Conservation (phyloP, 768 basidiomycete species). For the Roridomyces roridus region DNA sequence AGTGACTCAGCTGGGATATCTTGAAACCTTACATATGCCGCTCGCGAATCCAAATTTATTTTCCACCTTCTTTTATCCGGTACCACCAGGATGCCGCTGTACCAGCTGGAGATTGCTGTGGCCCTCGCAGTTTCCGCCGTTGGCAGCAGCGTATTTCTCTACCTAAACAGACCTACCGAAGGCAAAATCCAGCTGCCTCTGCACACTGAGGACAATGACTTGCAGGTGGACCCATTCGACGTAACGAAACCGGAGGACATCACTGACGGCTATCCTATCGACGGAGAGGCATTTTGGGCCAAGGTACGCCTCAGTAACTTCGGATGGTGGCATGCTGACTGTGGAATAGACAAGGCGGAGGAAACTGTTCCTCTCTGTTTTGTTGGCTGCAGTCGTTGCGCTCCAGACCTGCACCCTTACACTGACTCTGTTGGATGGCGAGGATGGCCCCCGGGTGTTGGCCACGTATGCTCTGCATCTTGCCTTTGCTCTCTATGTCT, state of each 20-base stretch:
- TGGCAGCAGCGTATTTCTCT: slow-evolving; percentile 51
- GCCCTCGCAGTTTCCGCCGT: slow-evolving; percentile 49
- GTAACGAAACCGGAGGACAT: slow-evolving; percentile 77
- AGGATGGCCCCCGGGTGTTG: slow-evolving; percentile 33
- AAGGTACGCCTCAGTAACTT: slow-evolving; percentile 43
- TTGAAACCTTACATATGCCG: neutral
- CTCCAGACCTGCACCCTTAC: slow-evolving; percentile 63
- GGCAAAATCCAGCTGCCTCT: slow-evolving; percentile 60
- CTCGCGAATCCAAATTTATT: slow-evolving; percentile 3
- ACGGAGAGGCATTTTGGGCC: slow-evolving; percentile 67
- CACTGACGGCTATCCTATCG: slow-evolving; percentile 68
- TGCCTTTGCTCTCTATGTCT: slow-evolving; percentile 64
- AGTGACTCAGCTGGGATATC: slow-evolving; percentile 1
- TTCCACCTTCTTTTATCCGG: neutral
- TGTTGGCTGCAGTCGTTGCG: slow-evolving; percentile 53
- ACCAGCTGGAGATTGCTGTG: slow-evolving; percentile 61
- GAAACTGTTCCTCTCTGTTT: slow-evolving; percentile 56
- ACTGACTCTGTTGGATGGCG: slow-evolving; percentile 49
- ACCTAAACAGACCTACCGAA: slow-evolving; percentile 45
- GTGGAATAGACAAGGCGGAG: slow-evolving; percentile 58
- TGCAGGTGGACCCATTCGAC: slow-evolving; percentile 63
- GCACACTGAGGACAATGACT: slow-evolving; percentile 30
- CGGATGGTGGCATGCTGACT: neutral
- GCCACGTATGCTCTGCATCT: slow-evolving; percentile 51
- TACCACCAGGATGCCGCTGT: slow-evolving; percentile 54